Evolutionary conservation across 2,329 filamentous ascomycete genomes (phyloP), one percentile per base, ranked within the genome.

Genomic region (Didymella sp.): DNA sequence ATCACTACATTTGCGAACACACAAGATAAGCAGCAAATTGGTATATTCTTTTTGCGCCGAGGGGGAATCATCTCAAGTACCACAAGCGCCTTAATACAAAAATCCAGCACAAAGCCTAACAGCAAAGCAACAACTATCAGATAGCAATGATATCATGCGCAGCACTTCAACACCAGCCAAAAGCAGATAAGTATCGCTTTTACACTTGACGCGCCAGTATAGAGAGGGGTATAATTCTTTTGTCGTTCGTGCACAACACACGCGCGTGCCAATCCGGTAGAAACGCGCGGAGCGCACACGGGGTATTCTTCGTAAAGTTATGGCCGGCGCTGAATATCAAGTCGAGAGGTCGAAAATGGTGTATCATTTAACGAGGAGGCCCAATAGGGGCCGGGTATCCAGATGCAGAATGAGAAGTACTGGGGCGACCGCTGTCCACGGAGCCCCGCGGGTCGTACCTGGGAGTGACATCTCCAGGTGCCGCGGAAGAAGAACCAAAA

Each of bases 391-490:
- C 91, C 85, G 92, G 90, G 90, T 95, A 95, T 92, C 91, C 91
- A 87, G 91, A 94, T 90, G 89, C 90, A 85, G 92, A 96, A 89
- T 96, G 90, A 82, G 92, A 95, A 82, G 92, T 96, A 74, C 90
- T 94, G 77, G 92, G 92, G 76, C 92, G 90, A 77, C 92, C 92
- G 82, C 91, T 95, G 79, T 96, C 92, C 76, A 90, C 91, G 75
- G 92, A 96, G 76, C 88, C 88, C 77, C 92, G 89, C 76, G 89
- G 84, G 77, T 88, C 87, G 80, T 96, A 91, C 78, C 91, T 89
- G 64, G 92, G 91, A 37, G 91, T 96, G 67, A 87, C 84, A 77
- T 96, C 92, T 74, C 92, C 91, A 60, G 90, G 85, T 73, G 79
- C 78, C 63, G 80, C 69, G 57, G 76, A 72, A 69, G 71, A 67